Percentiles rank a stretch among this genome's conserved stretches.
Conservation (phyloP, 768 basidiomycete genomes). For the Leccinum longicurvipes region DNA sequence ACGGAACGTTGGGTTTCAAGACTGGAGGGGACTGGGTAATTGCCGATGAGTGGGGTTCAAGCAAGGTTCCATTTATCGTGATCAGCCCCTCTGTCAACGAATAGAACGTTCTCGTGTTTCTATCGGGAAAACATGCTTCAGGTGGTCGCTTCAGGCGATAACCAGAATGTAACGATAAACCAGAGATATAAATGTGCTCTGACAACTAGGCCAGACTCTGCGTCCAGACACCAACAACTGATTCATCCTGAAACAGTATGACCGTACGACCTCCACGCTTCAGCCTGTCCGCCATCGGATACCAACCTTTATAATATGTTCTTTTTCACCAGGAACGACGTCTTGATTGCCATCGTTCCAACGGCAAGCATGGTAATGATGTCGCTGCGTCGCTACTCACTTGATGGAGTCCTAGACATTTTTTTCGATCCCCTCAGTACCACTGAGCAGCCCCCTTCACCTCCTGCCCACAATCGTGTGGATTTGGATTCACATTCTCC, state of each 20-base stretch:
- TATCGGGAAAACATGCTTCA: neutral
- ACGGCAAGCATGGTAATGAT: conserved; percentile 34
- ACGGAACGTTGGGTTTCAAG: too few relatives aligned
- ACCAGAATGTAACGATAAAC: neutral
- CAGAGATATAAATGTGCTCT: conserved; percentile 6
- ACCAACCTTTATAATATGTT: conserved; percentile 31
- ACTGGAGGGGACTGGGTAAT: too few relatives aligned
- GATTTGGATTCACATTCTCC: conserved; percentile 45
- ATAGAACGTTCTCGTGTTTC: too few relatives aligned
- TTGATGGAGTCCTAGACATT: conserved; percentile 24
- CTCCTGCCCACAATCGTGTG: conserved; percentile 35
- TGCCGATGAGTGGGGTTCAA: too few relatives aligned
- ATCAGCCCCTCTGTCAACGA: too few relatives aligned
- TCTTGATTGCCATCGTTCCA: conserved; percentile 45
- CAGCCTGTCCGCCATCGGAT: conserved; percentile 12
- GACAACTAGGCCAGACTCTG: neutral
- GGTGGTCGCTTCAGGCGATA: neutral
- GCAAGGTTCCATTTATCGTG: too few relatives aligned
- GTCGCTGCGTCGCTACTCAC: neutral
- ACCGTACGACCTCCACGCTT: conserved; percentile 12
- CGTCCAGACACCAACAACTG: neutral
- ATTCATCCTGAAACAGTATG: conserved; percentile 8
- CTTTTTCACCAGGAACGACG: conserved; percentile 46
- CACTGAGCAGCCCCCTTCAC: conserved; percentile 15
- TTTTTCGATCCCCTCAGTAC: conserved; percentile 25